These are phyloP conservation scores for Spirogloea muscicola DNA, from an alignment of 139 green algal species.

Conservation along the genomic window DNA sequence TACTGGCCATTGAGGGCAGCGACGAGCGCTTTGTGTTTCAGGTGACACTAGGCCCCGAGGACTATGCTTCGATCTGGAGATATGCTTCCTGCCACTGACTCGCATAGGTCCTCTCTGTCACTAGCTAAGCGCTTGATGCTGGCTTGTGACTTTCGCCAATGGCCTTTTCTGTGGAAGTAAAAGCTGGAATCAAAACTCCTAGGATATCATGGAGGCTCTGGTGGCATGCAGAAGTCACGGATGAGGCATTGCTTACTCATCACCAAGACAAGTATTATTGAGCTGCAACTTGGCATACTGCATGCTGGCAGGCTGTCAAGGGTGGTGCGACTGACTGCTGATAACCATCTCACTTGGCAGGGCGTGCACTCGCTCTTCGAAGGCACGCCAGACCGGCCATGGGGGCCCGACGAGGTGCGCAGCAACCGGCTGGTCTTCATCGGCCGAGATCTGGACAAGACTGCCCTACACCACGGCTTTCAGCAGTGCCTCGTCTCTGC, in stretches of 20 bases:
- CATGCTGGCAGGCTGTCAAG: no score
- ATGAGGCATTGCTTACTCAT: no score
- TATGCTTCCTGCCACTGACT: neutral
- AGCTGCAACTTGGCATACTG: no score
- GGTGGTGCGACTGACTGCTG: no score
- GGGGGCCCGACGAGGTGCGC: slow-evolving; percentile 68
- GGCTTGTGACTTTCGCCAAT: neutral
- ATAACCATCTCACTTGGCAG: no score
- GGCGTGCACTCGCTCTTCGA: slow-evolving; percentile 93
- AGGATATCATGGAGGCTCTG: no score
- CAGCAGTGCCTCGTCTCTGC: slow-evolving; percentile 77
- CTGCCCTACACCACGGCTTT: slow-evolving; percentile 76
- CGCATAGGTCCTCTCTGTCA: no score
- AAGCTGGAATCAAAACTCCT: neutral
- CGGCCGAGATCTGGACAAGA: slow-evolving; percentile 80
- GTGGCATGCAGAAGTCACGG: no score
- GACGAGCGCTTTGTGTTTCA: slow-evolving; percentile 85
- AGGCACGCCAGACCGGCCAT: slow-evolving; percentile 73
- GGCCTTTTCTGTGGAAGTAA: neutral
- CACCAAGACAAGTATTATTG: no score
- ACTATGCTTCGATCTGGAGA: no score
- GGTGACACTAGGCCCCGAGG: slow-evolving; percentile 50
- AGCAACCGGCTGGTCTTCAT: slow-evolving; percentile 89
- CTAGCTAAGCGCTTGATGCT: neutral
- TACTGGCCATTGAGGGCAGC: slow-evolving; percentile 50